Evolutionary conservation across 2,329 filamentous ascomycete genomes (phyloP), one percentile per base, ranked within the genome.

Genomic region (Xylariaceae sp.): DNA sequence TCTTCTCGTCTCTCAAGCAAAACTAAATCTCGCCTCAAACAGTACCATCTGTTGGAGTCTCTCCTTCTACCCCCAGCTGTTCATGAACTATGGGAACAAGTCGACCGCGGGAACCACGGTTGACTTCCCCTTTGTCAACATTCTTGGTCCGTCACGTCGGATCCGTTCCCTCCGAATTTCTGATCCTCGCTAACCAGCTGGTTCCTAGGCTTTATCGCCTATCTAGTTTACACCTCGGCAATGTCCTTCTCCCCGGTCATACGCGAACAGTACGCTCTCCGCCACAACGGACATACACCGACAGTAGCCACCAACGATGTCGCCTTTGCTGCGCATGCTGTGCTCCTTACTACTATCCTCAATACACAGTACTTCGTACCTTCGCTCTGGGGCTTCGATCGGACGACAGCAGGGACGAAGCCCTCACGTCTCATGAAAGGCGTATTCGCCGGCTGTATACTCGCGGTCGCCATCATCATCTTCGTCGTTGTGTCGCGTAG

Each of bases 271-370:
- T 98, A 98, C 69, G 89, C 89, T 17, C 74, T 78, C 15, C 82
- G 93, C 45, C 81, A 97, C 64, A 64, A 76, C 34, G 81, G 83
- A 4, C 81, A 87, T 7, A 78, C 85, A 33, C 89, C 91, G 3
- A 93, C 90, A 1, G 90, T 95, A 22, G 81, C 85, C 41, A 79
- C 88, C 66, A 97, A 97, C 66, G 93, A 98, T 67, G 76, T 97
- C 44, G 79, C 82, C 12, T 97, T 97, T 62, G 89, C 90, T 13
- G 70, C 80, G 3, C 90, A 97, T 66, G 91, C 86, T 26, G 71
- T 89, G 13, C 48, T 89, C 9, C 67, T 95, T 48, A 88, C 83
- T 53, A 54, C 78, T 33, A 61, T 96, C 41, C 79, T 81, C n/a
- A 83, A 85, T 47, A 86, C 81, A 37, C 91, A 96, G 64, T 81